A percentile compares a stretch with the other conserved stretches of the same genome.
phyloP scores from a whole-genome alignment of 805 yeast genomes.

The Saccharomycopsis fodiens region DNA sequence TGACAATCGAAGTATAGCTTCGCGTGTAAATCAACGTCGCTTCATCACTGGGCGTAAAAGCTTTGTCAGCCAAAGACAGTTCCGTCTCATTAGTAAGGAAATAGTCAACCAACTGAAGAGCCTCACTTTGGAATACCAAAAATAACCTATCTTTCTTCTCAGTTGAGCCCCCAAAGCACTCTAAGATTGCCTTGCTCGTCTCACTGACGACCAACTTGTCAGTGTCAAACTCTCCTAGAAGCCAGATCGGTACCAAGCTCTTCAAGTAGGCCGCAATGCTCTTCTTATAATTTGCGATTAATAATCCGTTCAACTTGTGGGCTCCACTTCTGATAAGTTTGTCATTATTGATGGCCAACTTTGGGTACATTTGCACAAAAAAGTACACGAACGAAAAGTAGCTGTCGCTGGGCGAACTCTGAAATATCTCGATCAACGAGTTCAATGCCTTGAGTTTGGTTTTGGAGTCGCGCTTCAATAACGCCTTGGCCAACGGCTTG shows the following conservation, averaged over 20 bases:
- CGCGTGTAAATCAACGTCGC: slow-evolving; percentile 9
- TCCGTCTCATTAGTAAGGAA: slow-evolving; percentile 11
- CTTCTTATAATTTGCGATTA: slow-evolving; percentile 10
- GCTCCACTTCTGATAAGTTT: slow-evolving; percentile 11
- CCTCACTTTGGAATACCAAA: slow-evolving; percentile 10
- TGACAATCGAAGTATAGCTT: slow-evolving; percentile 3
- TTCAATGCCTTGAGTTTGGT: slow-evolving; percentile 16
- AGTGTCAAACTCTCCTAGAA: slow-evolving; percentile 15
- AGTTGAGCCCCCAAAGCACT: slow-evolving; percentile 5
- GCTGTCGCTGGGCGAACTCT: neutral
- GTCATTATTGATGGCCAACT: slow-evolving; percentile 18
- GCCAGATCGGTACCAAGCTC: slow-evolving; percentile 17
- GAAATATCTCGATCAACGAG: slow-evolving; percentile 6
- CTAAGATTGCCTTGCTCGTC: slow-evolving; percentile 4
- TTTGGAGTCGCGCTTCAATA: slow-evolving; percentile 11
- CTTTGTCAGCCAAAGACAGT: slow-evolving; percentile 9
- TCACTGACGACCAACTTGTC: slow-evolving; percentile 14
- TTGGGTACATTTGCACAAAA: slow-evolving; percentile 15
- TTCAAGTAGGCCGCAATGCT: slow-evolving; percentile 8
- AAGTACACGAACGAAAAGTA: slow-evolving; percentile 13
- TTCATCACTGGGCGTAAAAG: slow-evolving; percentile 11
- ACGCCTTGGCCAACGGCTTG: slow-evolving; percentile 11
- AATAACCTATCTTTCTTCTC: slow-evolving; percentile 11
- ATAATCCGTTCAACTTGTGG: slow-evolving; percentile 7
- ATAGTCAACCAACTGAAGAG: slow-evolving; percentile 4